phyloP scores from a whole-genome alignment of 768 basidiomycete species.

The Lactifluus pinguis region DNA sequence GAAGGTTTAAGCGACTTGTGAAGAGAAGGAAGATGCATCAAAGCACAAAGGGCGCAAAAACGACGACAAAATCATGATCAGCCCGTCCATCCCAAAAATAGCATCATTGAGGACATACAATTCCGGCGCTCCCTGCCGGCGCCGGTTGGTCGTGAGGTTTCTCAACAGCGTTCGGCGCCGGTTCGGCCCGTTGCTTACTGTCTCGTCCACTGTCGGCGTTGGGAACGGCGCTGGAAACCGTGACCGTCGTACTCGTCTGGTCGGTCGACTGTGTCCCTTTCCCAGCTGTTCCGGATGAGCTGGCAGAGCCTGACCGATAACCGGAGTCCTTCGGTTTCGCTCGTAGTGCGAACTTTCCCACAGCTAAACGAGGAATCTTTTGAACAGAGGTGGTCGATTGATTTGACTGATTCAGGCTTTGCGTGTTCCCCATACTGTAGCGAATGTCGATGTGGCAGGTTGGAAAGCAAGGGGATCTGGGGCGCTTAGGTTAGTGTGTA shows the following conservation, averaged over 20 bases:
- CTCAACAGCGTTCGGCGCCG: constrained; percentile 4
- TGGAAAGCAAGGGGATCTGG: not conserved
- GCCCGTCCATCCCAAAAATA: not conserved
- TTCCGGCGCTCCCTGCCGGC: constrained; percentile 1
- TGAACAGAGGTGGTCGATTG: not conserved
- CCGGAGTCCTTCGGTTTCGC: constrained; percentile 14
- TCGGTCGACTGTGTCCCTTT: constrained; percentile 1
- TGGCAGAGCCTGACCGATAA: constrained; percentile 12
- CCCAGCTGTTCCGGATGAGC: constrained; percentile 4
- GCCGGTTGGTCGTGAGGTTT: constrained; percentile 3
- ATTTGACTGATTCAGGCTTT: constrained; percentile 7
- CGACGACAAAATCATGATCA: not conserved
- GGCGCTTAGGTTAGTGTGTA: constrained; percentile 13
- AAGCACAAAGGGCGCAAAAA: not conserved
- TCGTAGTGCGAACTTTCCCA: not conserved
- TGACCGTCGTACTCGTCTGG: not conserved
- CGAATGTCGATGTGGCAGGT: constrained; percentile 7
- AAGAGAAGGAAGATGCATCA: not conserved
- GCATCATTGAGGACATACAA: constrained; percentile 3
- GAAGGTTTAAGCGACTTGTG: not conserved
- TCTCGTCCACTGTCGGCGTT: not conserved
- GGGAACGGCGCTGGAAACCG: not conserved
- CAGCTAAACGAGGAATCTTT: constrained; percentile 3
- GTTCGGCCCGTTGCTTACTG: constrained; percentile 1
- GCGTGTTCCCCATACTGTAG: constrained; percentile 15